Evolutionary conservation across 441 rosid species (phyloP), one percentile per base, ranked within the genome.

Genomic region (Bruguiera hainesii): DNA sequence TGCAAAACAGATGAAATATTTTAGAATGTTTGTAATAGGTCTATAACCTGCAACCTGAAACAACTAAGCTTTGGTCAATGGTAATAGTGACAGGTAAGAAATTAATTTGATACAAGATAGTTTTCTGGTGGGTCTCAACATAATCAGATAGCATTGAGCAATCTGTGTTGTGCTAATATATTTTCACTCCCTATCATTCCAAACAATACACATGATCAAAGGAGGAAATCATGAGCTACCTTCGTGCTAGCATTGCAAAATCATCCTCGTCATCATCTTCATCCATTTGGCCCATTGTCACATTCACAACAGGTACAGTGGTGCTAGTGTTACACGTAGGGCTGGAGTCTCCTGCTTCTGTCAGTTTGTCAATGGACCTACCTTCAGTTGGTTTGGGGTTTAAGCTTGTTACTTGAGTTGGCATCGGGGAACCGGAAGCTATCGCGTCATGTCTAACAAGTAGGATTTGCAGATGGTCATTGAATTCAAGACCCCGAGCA

Each of bases 261-360:
- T 93, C 99, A 53, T 96, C 99, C 79, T 95, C 96, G 70, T 95
- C 98, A 13, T 94, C 89, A 65, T 90, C 98, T 73, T 89, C 99
- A 64, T 86, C 93, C 33, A 87, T 64, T 10, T 78, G 81, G 76
- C 69, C 71, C 74, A 70, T 90, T 6, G 79, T 72, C 30, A 56
- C 23, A 35, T 80, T 75, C 65, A 82, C 60, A 60, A 77, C 83
- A 7, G 84, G 79, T 46, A 71, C 55, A 53, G 75, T 63, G 39
- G 86, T 76, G 68, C 76, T 77, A 50, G 59, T 64, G 48, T 50
- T 70, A 61, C 87, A 71, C 64, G 65, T 66, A 60, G 85, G 74
- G 78, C 83, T 83, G 28, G 82, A 62, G 60, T 79, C 85, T 71
- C 76, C 79, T 56, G 71, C 81, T 75, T 90, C 90, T 63, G 79